Conservation (phyloP, 2,329 filamentous ascomycete genomes). For the Simplicillium aogashimaense region DNA sequence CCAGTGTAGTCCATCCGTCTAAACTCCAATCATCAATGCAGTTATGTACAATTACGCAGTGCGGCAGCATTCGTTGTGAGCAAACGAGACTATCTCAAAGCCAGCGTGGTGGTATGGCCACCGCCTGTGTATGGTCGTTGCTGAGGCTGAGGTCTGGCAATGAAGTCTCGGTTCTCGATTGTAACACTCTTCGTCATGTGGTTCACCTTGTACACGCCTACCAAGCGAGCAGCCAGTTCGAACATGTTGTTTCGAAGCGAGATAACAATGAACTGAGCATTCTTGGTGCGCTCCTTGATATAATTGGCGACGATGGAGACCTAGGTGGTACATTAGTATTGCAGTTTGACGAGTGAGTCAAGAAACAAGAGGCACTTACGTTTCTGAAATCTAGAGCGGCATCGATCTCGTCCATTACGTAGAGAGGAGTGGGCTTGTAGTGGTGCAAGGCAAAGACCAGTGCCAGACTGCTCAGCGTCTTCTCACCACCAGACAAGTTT, state of each 20-base stretch:
- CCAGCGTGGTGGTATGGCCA: conserved; percentile 22
- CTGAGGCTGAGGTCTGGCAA: conserved; percentile 28
- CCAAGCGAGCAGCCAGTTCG: conserved; percentile 86
- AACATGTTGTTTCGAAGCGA: conserved; percentile 99
- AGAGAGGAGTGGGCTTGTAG: conserved; percentile 93
- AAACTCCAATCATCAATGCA: too few species aligned
- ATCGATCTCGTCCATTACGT: conserved; percentile 99
- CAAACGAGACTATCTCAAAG: conserved; percentile 17
- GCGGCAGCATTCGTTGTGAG: too few species aligned
- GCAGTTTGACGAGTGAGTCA: neutral
- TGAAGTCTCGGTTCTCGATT: conserved; percentile 77
- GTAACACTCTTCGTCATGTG: conserved; percentile 95
- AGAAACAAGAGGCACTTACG: conserved; percentile 44
- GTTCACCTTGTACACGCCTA: conserved; percentile 99
- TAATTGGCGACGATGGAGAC: conserved; percentile 97
- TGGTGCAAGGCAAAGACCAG: conserved; percentile 97
- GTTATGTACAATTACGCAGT: too few species aligned
- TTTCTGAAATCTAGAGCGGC: conserved; percentile 96
- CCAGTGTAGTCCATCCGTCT: too few species aligned
- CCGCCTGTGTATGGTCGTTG: conserved; percentile 15
- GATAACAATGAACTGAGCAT: conserved; percentile 98
- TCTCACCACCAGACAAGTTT: conserved; percentile 92
- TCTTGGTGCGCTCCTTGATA: conserved; percentile 98
- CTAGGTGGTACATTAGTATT: conserved; percentile 29
- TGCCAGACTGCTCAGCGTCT: conserved; percentile 86